Percentiles rank a stretch among this genome's conserved stretches.
Evolutionary conservation across 768 basidiomycete species (phyloP).

Genomic region (Lactarius hatsudake): DNA sequence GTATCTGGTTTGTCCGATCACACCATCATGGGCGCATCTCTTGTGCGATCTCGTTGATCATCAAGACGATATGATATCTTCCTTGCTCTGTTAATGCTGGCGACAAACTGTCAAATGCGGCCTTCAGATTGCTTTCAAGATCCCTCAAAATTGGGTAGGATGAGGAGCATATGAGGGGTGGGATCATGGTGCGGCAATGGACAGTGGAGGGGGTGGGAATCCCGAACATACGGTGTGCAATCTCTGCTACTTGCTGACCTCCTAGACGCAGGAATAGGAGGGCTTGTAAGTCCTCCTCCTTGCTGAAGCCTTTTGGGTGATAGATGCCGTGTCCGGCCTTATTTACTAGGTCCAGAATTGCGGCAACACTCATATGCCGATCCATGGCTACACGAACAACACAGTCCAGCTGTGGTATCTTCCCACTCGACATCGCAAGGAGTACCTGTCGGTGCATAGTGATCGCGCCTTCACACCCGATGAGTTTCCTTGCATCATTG

Average conservation of each 20-base stretch:
- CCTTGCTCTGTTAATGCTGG: background rate
- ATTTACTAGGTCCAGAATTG: background rate
- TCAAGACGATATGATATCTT: background rate
- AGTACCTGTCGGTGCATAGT: background rate
- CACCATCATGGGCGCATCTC: slow-evolving; percentile 6
- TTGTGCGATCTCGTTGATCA: slow-evolving; percentile 1
- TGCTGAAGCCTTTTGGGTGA: slow-evolving; percentile 3
- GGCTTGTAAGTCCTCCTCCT: background rate
- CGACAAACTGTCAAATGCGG: background rate
- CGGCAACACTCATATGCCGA: background rate
- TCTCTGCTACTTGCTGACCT: background rate
- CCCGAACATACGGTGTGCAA: slow-evolving; percentile 2
- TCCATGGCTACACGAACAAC: background rate
- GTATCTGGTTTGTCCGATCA: slow-evolving; percentile 1
- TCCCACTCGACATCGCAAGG: background rate
- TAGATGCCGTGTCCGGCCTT: background rate
- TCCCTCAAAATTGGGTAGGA: background rate
- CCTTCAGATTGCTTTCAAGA: background rate
- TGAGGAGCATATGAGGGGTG: background rate
- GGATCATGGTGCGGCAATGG: background rate
- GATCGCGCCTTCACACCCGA: background rate
- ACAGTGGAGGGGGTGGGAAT: slow-evolving; percentile 1
- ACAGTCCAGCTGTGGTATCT: background rate
- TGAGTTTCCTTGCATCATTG: background rate
- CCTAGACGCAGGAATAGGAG: slow-evolving; percentile 3